These are phyloP conservation scores for Myotisia sp. DNA, from an alignment of 2,329 filamentous ascomycete genomes.

Conservation along the genomic window DNA sequence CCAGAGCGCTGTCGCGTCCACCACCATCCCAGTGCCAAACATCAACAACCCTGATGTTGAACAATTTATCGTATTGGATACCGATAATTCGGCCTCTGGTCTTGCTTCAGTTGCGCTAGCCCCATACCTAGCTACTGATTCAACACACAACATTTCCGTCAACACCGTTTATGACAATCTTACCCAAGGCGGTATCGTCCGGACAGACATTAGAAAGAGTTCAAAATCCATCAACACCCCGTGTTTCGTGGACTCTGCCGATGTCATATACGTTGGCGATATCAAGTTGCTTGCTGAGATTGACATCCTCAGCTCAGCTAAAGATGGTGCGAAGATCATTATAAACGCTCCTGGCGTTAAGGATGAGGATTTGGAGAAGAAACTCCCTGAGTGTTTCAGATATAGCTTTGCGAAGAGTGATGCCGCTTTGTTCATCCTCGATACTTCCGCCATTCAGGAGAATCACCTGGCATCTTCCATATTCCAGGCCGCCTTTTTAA, in stretches of 20 bases:
- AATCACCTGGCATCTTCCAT: slow-evolving; percentile 55
- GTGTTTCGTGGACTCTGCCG: slow-evolving; percentile 64
- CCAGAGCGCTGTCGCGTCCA: slow-evolving; percentile 20
- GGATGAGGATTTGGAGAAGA: slow-evolving; percentile 78
- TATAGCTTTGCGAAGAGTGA: slow-evolving; percentile 57
- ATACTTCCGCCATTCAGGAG: slow-evolving; percentile 53
- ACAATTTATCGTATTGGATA: slow-evolving; percentile 90
- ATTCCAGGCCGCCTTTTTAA: slow-evolving; percentile 69
- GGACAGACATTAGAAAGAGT: slow-evolving; percentile 73
- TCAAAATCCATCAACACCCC: slow-evolving; percentile 71
- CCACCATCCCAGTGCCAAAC: slow-evolving; percentile 35
- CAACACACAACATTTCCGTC: slow-evolving; percentile 46
- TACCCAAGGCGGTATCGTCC: slow-evolving; percentile 59
- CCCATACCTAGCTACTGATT: slow-evolving; percentile 46
- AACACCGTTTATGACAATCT: slow-evolving; percentile 49
- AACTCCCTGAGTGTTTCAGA: slow-evolving; percentile 55
- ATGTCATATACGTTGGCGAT: slow-evolving; percentile 64
- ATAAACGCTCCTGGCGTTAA: slow-evolving; percentile 66
- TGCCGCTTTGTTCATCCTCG: slow-evolving; percentile 59
- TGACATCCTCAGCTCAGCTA: slow-evolving; percentile 56
- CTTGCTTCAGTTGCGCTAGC: slow-evolving; percentile 49
- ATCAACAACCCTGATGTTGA: slow-evolving; percentile 45
- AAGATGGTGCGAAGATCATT: slow-evolving; percentile 56
- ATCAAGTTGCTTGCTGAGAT: slow-evolving; percentile 67
- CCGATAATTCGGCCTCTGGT: slow-evolving; percentile 57